Conservation (phyloP, 768 basidiomycete species). For the Rhizopogon vinicolor region DNA sequence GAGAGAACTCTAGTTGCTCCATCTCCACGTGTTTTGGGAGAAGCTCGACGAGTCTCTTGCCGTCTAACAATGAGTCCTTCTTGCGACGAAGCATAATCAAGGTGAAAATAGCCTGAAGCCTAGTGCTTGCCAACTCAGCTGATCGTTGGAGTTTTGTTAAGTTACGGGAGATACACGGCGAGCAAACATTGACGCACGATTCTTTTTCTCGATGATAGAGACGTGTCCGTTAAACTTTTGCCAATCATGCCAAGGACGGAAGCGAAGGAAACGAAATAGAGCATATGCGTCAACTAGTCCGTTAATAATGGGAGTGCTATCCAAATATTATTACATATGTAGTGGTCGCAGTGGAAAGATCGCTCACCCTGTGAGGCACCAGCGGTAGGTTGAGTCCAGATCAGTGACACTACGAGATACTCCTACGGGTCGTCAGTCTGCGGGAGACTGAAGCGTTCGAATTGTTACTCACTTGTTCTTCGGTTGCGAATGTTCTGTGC, state of each 20-base stretch:
- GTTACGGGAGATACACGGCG: not conserved
- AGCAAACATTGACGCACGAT: conserved; percentile 34
- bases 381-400: conserved; percentile 49
- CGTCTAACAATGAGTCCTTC: conserved; percentile 61
- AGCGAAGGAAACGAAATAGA: conserved; percentile 35
- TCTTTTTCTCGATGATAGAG: conserved; percentile 39
- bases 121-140: conserved; percentile 50
- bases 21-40: conserved; percentile 51
- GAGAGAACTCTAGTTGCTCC: conserved; percentile 48
- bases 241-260: conserved; percentile 40
- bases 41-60: conserved; percentile 62
- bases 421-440: conserved; percentile 25
- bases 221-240: conserved; percentile 31
- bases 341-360: conserved; percentile 1
- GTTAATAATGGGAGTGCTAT: conserved; percentile 63
- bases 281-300: conserved; percentile 49
- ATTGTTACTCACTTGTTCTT: conserved; percentile 35
- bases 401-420: conserved; percentile 51
- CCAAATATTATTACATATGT: not conserved
- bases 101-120: conserved; percentile 55
- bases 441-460: not conserved
- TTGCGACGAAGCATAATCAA: conserved; percentile 56
- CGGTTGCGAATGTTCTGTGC: conserved; percentile 44
- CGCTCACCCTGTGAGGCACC: conserved; percentile 63
- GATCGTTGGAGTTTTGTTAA: conserved; percentile 8